phyloP scores from a whole-genome alignment of 2,329 filamentous ascomycete species.

The Fusarium armeniacum region DNA sequence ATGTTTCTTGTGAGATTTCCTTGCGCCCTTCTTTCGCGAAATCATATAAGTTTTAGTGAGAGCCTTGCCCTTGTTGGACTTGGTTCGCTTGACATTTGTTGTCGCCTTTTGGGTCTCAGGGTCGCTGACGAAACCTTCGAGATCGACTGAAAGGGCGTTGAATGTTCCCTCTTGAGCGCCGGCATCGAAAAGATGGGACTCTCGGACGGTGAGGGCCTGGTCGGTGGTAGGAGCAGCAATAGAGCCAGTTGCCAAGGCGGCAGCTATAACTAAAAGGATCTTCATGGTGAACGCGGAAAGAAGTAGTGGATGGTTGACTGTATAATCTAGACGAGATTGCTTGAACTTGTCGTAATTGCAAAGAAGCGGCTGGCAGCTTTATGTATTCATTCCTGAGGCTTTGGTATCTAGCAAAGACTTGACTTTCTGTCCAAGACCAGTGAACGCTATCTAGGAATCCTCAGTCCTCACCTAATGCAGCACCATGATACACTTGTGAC shows the following conservation, averaged over 20 bases:
- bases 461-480: not conserved
- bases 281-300: not conserved
- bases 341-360: too few relatives aligned
- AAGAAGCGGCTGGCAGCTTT: not conserved
- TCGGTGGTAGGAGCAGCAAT: slow-evolving; percentile 7
- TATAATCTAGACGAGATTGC: not conserved
- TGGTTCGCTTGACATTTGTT: not conserved
- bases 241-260: not conserved
- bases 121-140: not conserved
- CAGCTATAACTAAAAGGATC: not conserved
- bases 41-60: not conserved
- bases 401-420: not conserved
- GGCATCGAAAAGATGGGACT: not conserved
- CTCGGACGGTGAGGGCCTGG: not conserved
- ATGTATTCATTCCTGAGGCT: not conserved
- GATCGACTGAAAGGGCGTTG: not conserved
- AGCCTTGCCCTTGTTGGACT: not conserved
- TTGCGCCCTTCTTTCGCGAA: not conserved
- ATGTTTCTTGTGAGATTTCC: not conserved
- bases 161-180: not conserved
- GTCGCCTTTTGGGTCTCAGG: not conserved
- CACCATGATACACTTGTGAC: not conserved
- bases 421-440: not conserved
- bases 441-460: slow-evolving; percentile 1
- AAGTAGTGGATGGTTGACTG: not conserved